A percentile compares a stretch with the other conserved stretches of the same genome.
These are phyloP conservation scores for Colletotrichum sp. DNA, from an alignment of 2,329 filamentous ascomycete species.

Conservation along the genomic window DNA sequence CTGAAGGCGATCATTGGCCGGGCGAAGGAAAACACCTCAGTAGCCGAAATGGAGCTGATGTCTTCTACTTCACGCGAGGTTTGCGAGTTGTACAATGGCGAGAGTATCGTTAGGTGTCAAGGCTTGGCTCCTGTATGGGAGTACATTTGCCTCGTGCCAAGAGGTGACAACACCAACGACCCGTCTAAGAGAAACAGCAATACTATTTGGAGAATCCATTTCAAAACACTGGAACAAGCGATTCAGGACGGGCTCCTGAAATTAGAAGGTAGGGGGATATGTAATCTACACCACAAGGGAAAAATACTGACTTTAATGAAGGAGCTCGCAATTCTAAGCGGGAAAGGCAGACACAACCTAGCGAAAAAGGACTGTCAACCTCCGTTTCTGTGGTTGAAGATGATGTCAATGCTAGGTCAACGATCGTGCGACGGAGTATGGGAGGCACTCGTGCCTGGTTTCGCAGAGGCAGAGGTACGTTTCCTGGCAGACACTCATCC, in stretches of 20 bases:
- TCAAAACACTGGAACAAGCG: background rate
- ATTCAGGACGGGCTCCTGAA: background rate
- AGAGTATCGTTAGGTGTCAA: background rate
- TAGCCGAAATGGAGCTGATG: slow-evolving; percentile 42
- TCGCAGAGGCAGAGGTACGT: background rate
- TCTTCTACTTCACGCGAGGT: slow-evolving; percentile 43
- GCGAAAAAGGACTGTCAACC: background rate
- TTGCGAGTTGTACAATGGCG: slow-evolving; percentile 40
- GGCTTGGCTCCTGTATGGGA: background rate
- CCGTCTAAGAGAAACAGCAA: background rate
- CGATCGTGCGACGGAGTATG: background rate
- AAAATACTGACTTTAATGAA: accelerated
- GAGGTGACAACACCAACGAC: background rate
- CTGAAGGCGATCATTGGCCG: slow-evolving; percentile 44
- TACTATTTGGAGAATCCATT: background rate
- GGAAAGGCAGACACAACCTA: accelerated
- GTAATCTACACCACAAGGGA: background rate
- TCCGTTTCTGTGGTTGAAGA: background rate
- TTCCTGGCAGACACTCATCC: accelerated
- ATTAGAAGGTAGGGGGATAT: background rate
- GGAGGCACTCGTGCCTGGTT: background rate
- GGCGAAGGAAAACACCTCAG: slow-evolving; percentile 36
- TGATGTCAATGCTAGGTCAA: accelerated
- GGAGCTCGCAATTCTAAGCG: background rate
- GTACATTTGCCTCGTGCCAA: background rate